Base-by-base conservation (phyloP, 192 early-diverging fungal species). In the Linderina pennispora region DNA sequence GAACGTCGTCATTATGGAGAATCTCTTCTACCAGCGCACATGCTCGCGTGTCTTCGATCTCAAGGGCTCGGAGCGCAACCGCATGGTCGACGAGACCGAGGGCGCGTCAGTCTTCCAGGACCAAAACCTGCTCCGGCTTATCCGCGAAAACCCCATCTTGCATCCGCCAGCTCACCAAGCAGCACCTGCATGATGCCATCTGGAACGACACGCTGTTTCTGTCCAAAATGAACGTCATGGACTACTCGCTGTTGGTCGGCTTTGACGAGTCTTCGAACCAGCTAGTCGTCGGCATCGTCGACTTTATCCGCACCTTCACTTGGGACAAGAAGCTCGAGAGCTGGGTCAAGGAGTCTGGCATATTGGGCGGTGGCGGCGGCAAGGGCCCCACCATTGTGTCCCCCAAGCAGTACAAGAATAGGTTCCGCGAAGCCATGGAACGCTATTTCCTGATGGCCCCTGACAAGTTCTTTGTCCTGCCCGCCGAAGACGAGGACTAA, bases 281-380 rank as follows among this genome's bases (percentile, higher is more conserved):
- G 69, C 67, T 99, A 7, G 86, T 97, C 25, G 87, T 96, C n/a
- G 96, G 96, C 4, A 97, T 99, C 42, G 92, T 99, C 65, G 96
- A 99, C 57, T 97, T 91, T 71, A 96, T 97, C 35, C 84, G 94
- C 36, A 92, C 91, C 6, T 99, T 94, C 61, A 99, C 94, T 0
- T 99, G 94, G 92, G 96, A 99, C 60, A 99, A 99, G 74, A 91
- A 91, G 65, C 58, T 99, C 14, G 96, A 99, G 59, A 90, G 84
- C 44, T 96, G 92, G 92, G 94, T 99, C 24, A 99, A 99, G 65
- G 94, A 96, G 54, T 79, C 91, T 0, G 86, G 84, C 5, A 77
- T 92, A 53, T 56, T 96, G 36, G 92, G 92, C n/a, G n/a, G n/a
- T n/a, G 92, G 94, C 11, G 89, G 91, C 15, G 86, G 89, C 8